These are phyloP conservation scores for Bassia scoparia DNA, from an alignment of 148 eudicot genomes.

Conservation along the genomic window DNA sequence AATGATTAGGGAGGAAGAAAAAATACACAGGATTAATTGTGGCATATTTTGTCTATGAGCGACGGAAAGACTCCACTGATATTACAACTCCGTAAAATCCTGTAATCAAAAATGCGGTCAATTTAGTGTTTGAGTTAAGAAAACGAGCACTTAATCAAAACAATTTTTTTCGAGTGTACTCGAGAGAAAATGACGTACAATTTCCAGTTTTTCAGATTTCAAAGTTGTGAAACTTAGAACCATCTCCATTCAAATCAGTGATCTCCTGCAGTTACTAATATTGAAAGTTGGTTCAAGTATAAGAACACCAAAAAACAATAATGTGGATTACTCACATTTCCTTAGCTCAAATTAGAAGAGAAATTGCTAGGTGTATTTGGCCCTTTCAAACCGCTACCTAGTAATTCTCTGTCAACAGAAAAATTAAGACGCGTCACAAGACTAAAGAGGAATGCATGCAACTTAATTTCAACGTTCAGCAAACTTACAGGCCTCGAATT, in stretches of 20 bases:
- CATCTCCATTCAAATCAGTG: slow-evolving; percentile 44
- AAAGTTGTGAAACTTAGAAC: slow-evolving; percentile 37
- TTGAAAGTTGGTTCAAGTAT: neutral
- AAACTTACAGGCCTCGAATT: slow-evolving; percentile 40
- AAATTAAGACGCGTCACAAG: neutral
- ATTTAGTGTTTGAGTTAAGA: neutral
- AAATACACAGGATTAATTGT: slow-evolving; percentile 31
- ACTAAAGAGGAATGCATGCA: neutral
- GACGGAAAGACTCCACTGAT: slow-evolving; percentile 38
- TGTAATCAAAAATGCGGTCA: slow-evolving; percentile 21
- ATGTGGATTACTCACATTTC: slow-evolving; percentile 40
- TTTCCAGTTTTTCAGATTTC: slow-evolving; percentile 20
- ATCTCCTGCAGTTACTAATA: slow-evolving; percentile 35
- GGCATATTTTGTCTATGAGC: slow-evolving; percentile 21
- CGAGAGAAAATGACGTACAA: slow-evolving; percentile 33
- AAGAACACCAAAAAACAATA: neutral
- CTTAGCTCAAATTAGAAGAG: slow-evolving; percentile 27
- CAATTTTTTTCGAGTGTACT: too few species aligned
- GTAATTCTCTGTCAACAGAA: slow-evolving; percentile 42
- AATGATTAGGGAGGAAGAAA: neutral
- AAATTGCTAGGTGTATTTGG: slow-evolving; percentile 53
- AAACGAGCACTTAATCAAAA: too few species aligned
- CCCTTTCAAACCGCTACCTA: slow-evolving; percentile 58
- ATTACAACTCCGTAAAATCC: slow-evolving; percentile 51
- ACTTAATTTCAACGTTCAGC: neutral